Evolutionary conservation across 1,284 basidiomycete genomes (phyloP).

Genomic region (Neolentinus lepideus): DNA sequence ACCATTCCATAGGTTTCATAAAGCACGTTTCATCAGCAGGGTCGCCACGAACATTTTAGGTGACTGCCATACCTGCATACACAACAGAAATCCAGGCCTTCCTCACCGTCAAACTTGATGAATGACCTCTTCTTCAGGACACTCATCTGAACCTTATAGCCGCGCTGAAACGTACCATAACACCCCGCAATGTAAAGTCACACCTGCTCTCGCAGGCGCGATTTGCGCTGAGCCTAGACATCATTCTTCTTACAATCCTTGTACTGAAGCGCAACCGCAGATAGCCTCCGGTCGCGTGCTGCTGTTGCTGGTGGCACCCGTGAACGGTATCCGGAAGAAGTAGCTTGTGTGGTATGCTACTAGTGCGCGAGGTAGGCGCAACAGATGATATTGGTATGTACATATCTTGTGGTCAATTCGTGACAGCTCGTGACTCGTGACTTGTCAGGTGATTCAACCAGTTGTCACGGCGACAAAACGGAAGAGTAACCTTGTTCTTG

Average conservation of each 20-base stretch:
- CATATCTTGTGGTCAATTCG: too few species aligned
- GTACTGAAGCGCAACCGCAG: slow-evolving; percentile 92
- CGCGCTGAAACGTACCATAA: slow-evolving; percentile 93
- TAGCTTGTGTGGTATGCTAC: too few species aligned
- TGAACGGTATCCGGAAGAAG: too few species aligned
- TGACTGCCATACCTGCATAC: slow-evolving; percentile 61
- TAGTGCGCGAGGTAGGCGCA: too few species aligned
- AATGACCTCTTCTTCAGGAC: slow-evolving; percentile 93
- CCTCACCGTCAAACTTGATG: slow-evolving; percentile 98
- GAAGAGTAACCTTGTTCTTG: too few species aligned
- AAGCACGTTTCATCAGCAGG: slow-evolving; percentile 1
- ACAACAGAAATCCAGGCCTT: slow-evolving; percentile 94
- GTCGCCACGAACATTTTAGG: slow-evolving; percentile 12
- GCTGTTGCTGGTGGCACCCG: too few species aligned
- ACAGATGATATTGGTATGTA: too few species aligned
- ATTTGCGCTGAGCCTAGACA: slow-evolving; percentile 91
- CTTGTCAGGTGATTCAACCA: too few species aligned
- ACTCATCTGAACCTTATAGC: slow-evolving; percentile 89
- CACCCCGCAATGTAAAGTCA: slow-evolving; percentile 89
- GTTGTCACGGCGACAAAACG: too few species aligned
- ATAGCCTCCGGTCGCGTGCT: slow-evolving; percentile 88
- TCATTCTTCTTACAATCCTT: slow-evolving; percentile 96
- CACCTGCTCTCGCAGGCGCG: slow-evolving; percentile 90
- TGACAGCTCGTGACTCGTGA: too few species aligned
- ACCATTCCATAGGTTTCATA: slow-evolving; percentile 49